Evolutionary conservation across 139 green algal genomes (phyloP), one percentile per base, ranked within the genome.

Genomic region (Microglena sp.): DNA sequence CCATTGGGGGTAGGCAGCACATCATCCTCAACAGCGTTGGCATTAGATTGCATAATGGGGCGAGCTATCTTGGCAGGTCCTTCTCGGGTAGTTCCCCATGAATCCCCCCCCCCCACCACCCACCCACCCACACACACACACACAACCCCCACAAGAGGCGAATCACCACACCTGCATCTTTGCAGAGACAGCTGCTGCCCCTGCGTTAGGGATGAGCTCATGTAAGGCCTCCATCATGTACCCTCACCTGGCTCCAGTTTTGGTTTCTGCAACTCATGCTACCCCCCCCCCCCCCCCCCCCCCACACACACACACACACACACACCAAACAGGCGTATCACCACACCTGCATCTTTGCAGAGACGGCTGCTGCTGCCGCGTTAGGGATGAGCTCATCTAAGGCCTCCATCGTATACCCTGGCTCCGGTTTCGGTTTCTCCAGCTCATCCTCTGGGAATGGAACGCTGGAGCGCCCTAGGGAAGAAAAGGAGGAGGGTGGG

Each of bases 401-500:
- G 2, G 66, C 72, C 55, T 78, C 72, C 72, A 78, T 74, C 34
- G 71, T 21, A 31, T 78, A 71, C 5, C 30, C 60, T 15, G 71
- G 71, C 59, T 69, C 60, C 1, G 65, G 4, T 5, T 26, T 34
- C 1, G 61, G 62, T 35, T 62, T 24, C 27, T 50, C 40, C 40
- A n/a, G n/a, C n/a, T n/a, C n/a, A n/a, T n/a, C n/a, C n/a, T n/a
- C n/a, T n/a, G n/a, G n/a, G n/a, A n/a, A n/a, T n/a, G n/a, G n/a
- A n/a, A n/a, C n/a, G n/a, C n/a, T n/a, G n/a, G n/a, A n/a, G n/a
- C n/a, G n/a, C n/a, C n/a, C n/a, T n/a, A n/a, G n/a, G n/a, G n/a
- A n/a, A n/a, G n/a, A n/a, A n/a, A n/a, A n/a, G n/a, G n/a, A n/a
- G n/a, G n/a, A n/a, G n/a, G n/a, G n/a, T n/a, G n/a, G n/a, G n/a